These are phyloP conservation scores for Escallonia rubra DNA, from an alignment of 129 eudicot genomes.

Conservation along the genomic window DNA sequence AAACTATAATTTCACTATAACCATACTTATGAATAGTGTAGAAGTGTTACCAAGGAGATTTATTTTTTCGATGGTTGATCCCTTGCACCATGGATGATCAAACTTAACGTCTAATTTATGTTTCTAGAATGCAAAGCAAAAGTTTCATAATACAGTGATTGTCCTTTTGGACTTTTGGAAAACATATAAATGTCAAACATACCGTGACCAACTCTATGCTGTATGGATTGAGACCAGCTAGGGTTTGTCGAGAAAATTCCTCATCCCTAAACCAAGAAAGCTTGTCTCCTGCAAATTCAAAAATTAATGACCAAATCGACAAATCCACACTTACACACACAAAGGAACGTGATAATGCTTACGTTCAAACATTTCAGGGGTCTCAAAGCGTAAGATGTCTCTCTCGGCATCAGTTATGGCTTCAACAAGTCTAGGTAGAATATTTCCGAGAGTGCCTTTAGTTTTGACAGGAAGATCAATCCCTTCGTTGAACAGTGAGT, in stretches of 20 bases:
- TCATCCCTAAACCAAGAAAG: slow-evolving; percentile 73
- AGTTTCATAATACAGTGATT: no score
- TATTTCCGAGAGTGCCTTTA: slow-evolving; percentile 14
- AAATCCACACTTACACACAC: neutral
- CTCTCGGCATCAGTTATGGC: slow-evolving; percentile 20
- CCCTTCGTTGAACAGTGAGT: slow-evolving; percentile 56
- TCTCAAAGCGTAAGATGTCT: slow-evolving; percentile 52
- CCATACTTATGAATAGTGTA: no score
- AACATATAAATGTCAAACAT: slow-evolving; percentile 8
- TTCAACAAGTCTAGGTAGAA: slow-evolving; percentile 59
- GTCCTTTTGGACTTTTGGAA: no score
- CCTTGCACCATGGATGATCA: no score
- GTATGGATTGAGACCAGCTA: slow-evolving; percentile 78
- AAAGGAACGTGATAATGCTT: neutral
- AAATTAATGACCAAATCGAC: neutral
- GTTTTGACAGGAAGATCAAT: slow-evolving; percentile 27
- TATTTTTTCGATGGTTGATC: no score
- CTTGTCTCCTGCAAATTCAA: slow-evolving; percentile 55
- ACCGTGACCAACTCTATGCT: slow-evolving; percentile 60
- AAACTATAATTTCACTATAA: no score
- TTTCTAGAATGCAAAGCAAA: no score
- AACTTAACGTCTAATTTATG: no score
- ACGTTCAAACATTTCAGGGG: slow-evolving; percentile 58
- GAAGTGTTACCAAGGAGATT: no score
- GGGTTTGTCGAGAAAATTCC: slow-evolving; percentile 75